Percentiles rank a stretch among this genome's conserved stretches.
These are phyloP conservation scores for Cupressus sempervirens DNA, from an alignment of 75 land plant species.

Conservation along the genomic window DNA sequence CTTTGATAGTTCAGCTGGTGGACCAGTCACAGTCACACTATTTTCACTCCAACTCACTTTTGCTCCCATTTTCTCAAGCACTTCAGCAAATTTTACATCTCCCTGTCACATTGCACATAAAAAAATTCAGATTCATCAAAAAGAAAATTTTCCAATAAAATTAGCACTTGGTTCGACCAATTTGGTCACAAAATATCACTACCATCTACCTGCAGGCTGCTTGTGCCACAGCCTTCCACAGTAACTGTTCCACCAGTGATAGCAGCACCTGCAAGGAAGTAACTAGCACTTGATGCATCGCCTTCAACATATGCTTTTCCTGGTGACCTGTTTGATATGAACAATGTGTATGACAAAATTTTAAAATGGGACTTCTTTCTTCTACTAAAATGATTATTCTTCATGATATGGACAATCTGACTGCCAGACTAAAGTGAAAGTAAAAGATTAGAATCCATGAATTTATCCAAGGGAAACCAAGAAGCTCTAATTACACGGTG, in stretches of 20 bases:
- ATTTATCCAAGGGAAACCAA: background rate
- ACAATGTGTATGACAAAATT: background rate
- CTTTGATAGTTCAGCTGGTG: constrained; percentile 44
- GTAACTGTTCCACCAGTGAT: constrained; percentile 94
- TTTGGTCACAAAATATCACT: background rate
- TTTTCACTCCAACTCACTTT: constrained; percentile 88
- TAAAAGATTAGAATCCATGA: background rate
- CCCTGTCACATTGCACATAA: constrained; percentile 45
- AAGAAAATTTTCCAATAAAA: background rate
- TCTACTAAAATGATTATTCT: background rate
- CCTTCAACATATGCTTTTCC: constrained; percentile 98
- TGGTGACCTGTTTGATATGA: constrained; percentile 56
- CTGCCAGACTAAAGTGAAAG: background rate
- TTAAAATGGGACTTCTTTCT: background rate
- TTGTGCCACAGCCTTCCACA: constrained; percentile 96
- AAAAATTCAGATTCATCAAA: constrained; percentile 6
- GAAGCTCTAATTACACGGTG: background rate
- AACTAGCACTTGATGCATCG: constrained; percentile 99
- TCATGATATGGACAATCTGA: no score
- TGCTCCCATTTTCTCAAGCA: constrained; percentile 96
- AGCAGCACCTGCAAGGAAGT: constrained; percentile 96
- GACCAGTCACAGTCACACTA: constrained; percentile 93
- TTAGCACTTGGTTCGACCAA: background rate
- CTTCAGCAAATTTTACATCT: constrained; percentile 99
- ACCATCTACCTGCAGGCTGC: constrained; percentile 76